phyloP scores from a whole-genome alignment of 1,284 basidiomycete genomes.

The Agaricales sp. region DNA sequence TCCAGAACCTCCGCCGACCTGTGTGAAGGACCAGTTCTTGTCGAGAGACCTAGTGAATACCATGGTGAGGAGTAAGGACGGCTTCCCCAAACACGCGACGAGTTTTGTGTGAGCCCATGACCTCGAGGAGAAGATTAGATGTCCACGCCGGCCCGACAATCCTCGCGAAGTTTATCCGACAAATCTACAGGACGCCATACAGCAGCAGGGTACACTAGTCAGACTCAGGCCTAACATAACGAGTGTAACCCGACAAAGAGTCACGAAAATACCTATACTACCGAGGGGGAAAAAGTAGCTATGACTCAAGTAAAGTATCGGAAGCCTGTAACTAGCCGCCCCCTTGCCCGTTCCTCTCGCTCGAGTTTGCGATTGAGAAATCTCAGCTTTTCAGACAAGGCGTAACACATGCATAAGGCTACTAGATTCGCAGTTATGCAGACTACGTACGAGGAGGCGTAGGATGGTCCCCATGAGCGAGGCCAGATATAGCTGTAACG shows the following conservation, averaged over 20 bases:
- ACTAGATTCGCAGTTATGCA: slow-evolving; percentile 33
- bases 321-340: slow-evolving; percentile 32
- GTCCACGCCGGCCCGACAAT: too few species aligned
- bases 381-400: slow-evolving; percentile 40
- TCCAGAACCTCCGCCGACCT: slow-evolving; percentile 49
- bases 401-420: slow-evolving; percentile 41
- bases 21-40: slow-evolving; percentile 57
- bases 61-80: background rate
- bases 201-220: slow-evolving; percentile 15
- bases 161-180: background rate
- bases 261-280: too few species aligned
- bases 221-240: too few species aligned
- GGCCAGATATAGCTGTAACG: slow-evolving; percentile 35
- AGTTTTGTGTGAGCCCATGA: too few species aligned
- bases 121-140: too few species aligned
- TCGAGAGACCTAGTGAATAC: slow-evolving; percentile 1
- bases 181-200: slow-evolving; percentile 10
- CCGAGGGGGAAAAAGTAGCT: too few species aligned
- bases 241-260: too few species aligned
- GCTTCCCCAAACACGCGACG: too few species aligned
- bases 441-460: slow-evolving; percentile 29
- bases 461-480: slow-evolving; percentile 26
- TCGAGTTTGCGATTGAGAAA: slow-evolving; percentile 36
- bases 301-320: slow-evolving; percentile 33
- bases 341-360: slow-evolving; percentile 29